phyloP scores from a whole-genome alignment of 192 early-diverging fungal genomes.

The Chytriomyces confervae region DNA sequence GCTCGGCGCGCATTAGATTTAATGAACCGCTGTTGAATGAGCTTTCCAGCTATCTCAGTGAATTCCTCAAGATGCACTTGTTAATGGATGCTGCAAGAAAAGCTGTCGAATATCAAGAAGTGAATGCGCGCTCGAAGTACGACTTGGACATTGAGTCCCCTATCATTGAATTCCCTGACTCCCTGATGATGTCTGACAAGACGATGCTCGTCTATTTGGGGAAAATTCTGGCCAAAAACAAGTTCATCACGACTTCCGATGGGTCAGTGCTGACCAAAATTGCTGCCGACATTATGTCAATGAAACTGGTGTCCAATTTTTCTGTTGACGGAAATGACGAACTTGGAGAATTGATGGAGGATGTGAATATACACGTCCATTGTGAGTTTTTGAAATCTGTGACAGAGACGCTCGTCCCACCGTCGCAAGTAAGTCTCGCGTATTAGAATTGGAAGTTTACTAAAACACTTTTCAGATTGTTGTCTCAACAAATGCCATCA shows the following conservation, averaged over 20 bases:
- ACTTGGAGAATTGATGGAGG: conserved; percentile 77
- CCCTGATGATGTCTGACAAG: conserved; percentile 59
- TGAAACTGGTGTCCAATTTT: conserved; percentile 52
- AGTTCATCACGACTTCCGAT: conserved; percentile 62
- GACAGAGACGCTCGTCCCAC: conserved; percentile 19
- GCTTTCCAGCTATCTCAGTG: conserved; percentile 77
- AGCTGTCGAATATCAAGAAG: conserved; percentile 80
- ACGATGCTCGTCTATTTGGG: conserved; percentile 82
- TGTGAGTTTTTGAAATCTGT: conserved; percentile 25
- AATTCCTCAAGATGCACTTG: conserved; percentile 87
- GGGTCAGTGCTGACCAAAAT: conserved; percentile 51
- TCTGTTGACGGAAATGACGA: conserved; percentile 29
- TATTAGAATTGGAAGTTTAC: conserved; percentile 2
- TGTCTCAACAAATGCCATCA: conserved; percentile 74
- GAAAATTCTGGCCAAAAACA: conserved; percentile 82
- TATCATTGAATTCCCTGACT: conserved; percentile 79
- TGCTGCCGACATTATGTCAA: conserved; percentile 36
- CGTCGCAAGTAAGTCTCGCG: conserved; percentile 16
- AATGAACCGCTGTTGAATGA: conserved; percentile 73
- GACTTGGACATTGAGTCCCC: conserved; percentile 86
- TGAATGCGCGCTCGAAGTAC: conserved; percentile 81
- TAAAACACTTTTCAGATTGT: conserved; percentile 46
- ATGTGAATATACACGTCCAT: conserved; percentile 78
- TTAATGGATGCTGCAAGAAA: conserved; percentile 87
- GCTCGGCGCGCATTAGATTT: conserved; percentile 81